Base-by-base conservation (phyloP, 495 filamentous ascomycete species). In the Aspergillus hancockii region DNA sequence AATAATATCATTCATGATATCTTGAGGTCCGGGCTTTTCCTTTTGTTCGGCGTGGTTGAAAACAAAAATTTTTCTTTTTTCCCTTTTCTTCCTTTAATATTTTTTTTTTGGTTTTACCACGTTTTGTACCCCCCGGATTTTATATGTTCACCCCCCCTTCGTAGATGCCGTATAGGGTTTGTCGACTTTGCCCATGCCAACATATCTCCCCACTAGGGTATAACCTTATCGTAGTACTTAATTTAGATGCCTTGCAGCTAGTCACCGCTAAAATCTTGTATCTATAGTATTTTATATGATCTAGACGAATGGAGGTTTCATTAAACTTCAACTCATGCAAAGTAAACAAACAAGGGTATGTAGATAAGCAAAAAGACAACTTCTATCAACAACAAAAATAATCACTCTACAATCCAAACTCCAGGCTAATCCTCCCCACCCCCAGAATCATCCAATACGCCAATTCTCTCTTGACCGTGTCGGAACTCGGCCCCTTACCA, bases 361-460 rank as follows among this genome's bases (percentile, higher is more conserved):
- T 47, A 47, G 12, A 14, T 41, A 41, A 3, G 38, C 16, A 41
- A 41, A 41, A 14, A 23, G 9, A 47, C 19, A 23, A n/a, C n/a
- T n/a, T n/a, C n/a, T n/a, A n/a, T n/a, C n/a, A n/a, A n/a, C n/a
- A n/a, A n/a, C n/a, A n/a, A 36, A 32, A 22, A 64, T 60, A 41
- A 52, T 54, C 55, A 34, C 47, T 31, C 41, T 25, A 61, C 34
- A 34, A 49, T 19, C 40, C 18, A n/a, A 59, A 30, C 40, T 59
- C 51, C 21, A 12, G 28, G 22, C 66, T 55, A 43, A 97, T 91
- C 68, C 85, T 87, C 30, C 94, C 94, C 45, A 96, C 81, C 8
- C 93, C 93, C 47, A 98, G 76, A 28, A 95, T 93, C 80, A 88
- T 88, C 93, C 94, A 98, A 80, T 95, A 97, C 59, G 91, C 91